A percentile compares a stretch with the other conserved stretches of the same genome.
Evolutionary conservation across 163 green algal genomes (phyloP).

Genomic region (Scenedesmus sp.): DNA sequence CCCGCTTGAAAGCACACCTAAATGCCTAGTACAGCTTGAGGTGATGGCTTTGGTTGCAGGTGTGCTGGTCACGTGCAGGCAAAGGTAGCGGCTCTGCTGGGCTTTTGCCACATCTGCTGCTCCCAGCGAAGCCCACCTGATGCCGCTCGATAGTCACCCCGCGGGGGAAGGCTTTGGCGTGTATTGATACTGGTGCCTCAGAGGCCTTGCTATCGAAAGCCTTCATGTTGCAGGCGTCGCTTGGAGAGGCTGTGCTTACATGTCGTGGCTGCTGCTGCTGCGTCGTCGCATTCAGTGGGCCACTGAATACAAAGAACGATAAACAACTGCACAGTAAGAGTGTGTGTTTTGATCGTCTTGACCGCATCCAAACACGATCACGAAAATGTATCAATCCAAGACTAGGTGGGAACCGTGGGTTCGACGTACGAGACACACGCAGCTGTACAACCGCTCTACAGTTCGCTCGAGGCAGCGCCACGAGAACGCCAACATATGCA

Average conservation of each 20-base stretch:
- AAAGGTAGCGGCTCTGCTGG: not conserved
- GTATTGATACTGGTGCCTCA: not conserved
- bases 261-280: not conserved
- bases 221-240: not conserved
- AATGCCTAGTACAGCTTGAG: no score
- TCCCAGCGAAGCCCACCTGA: not conserved
- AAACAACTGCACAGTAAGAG: no score
- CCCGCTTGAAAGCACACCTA: no score
- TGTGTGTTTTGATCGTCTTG: no score
- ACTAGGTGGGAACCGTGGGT: not conserved
- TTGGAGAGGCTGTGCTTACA: not conserved
- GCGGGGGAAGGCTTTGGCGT: not conserved
- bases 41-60: not conserved
- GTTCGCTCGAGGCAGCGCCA: no score
- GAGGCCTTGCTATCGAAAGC: not conserved
- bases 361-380: not conserved
- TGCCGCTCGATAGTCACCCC: not conserved
- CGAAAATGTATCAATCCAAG: not conserved
- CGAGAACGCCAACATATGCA: no score
- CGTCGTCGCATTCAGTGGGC: not conserved
- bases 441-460: not conserved
- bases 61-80: not conserved
- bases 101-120: not conserved
- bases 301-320: not conserved
- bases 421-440: not conserved